Evolutionary conservation across 2,329 filamentous ascomycete species (phyloP).

Genomic region (Phyllosticta citriasiana): DNA sequence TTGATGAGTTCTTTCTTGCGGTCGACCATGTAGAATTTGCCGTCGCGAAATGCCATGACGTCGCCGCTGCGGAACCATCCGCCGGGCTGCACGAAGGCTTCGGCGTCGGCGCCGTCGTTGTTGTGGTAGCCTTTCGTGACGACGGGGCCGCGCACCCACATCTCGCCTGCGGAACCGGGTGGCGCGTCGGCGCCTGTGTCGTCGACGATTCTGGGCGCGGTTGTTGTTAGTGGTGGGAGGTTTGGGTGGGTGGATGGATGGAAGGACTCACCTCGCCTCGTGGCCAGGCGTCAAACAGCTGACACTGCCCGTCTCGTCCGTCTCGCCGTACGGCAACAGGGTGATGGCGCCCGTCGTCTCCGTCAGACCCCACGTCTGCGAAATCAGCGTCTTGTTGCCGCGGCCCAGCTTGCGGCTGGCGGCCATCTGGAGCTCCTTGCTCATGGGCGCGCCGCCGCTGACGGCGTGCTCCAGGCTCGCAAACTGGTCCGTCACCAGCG

Average conservation of each 20-base stretch:
- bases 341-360: conserved; percentile 39
- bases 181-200: conserved; percentile 24
- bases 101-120: conserved; percentile 21
- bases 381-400: conserved; percentile 30
- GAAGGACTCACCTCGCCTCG: conserved; percentile 10
- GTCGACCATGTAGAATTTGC: conserved; percentile 34
- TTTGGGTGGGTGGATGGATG: background rate
- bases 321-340: conserved; percentile 14
- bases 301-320: conserved; percentile 35
- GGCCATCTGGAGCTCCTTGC: conserved; percentile 39
- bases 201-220: conserved; percentile 25
- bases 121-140: conserved; percentile 30
- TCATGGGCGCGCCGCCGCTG: conserved; percentile 48
- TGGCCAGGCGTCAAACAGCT: conserved; percentile 32
- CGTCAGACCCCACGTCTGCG: conserved; percentile 49
- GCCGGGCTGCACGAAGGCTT: conserved; percentile 17
- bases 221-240: conserved; percentile 13
- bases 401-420: conserved; percentile 40
- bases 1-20: conserved; percentile 37
- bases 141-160: conserved; percentile 26
- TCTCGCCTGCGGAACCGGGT: conserved; percentile 22
- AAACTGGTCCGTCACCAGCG: conserved; percentile 43
- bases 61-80: conserved; percentile 33
- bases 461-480: conserved; percentile 38
- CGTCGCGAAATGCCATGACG: conserved; percentile 25